A percentile compares a stretch with the other conserved stretches of the same genome.
Conservation (phyloP, 768 basidiomycete species). For the Podaxis sp. region DNA sequence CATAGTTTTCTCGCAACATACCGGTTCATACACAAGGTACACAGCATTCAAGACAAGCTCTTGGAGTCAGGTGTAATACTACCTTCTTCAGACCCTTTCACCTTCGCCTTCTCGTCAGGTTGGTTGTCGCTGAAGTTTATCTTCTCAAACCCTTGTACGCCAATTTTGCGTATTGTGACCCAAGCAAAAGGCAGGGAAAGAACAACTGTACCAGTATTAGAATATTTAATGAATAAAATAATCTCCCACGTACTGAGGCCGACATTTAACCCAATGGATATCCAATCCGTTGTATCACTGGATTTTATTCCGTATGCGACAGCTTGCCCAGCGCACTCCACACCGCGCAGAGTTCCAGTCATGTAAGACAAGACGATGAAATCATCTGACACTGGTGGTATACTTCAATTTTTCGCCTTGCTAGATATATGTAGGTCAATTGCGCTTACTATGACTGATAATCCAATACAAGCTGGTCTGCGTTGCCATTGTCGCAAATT, state of each 20-base stretch:
- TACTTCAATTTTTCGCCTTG: background rate
- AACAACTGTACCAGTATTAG: conserved; percentile 16
- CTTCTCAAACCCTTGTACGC: conserved; percentile 23
- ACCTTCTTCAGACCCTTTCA: background rate
- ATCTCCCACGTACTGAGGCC: conserved; percentile 23
- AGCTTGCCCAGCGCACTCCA: conserved; percentile 29
- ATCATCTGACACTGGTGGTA: conserved; percentile 25
- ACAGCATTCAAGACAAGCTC: background rate
- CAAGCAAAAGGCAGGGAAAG: conserved; percentile 28
- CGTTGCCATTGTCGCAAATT: conserved; percentile 29
- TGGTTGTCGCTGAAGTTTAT: conserved; percentile 12
- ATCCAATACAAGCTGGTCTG: conserved; percentile 30
- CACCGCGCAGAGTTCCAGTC: conserved; percentile 28
- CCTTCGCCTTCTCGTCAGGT: background rate
- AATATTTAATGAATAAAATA: background rate
- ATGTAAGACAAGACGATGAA: conserved; percentile 29
- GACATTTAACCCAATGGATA: conserved; percentile 28
- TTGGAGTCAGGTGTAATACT: background rate
- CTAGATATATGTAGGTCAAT: background rate
- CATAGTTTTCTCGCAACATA: background rate
- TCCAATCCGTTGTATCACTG: conserved; percentile 26
- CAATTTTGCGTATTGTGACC: conserved; percentile 26
- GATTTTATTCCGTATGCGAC: conserved; percentile 31
- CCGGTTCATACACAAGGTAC: background rate
- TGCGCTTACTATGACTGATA: conserved; percentile 24